Evolutionary conservation across 306 rosid species (phyloP).

Genomic region (Argentina anserina): DNA sequence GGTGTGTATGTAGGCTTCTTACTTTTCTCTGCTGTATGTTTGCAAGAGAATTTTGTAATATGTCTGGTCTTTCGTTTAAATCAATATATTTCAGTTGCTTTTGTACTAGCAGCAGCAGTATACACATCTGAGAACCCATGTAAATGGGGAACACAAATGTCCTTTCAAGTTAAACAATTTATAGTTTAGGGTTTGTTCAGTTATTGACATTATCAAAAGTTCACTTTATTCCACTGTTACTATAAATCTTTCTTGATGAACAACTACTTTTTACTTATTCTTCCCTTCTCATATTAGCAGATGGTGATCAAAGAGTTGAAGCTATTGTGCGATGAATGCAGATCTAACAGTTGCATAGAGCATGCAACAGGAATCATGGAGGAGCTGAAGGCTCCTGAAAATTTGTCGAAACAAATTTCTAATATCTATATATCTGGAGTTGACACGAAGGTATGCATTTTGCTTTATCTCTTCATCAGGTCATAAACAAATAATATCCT

Average conservation of each 20-base stretch:
- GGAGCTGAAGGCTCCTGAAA: constrained; percentile 53
- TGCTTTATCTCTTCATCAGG: background rate
- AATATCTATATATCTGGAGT: constrained; percentile 35
- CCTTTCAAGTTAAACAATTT: background rate
- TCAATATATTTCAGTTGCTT: background rate
- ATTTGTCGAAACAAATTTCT: constrained; percentile 45
- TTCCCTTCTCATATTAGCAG: constrained; percentile 17
- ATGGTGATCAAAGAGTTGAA: constrained; percentile 43
- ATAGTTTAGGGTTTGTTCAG: no score
- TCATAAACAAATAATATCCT: background rate
- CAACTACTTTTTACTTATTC: background rate
- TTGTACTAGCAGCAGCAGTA: background rate
- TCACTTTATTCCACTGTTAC: no score
- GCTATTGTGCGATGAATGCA: constrained; percentile 40
- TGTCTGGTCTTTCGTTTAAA: background rate
- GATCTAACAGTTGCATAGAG: constrained; percentile 54
- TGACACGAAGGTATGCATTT: constrained; percentile 37
- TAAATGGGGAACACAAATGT: background rate
- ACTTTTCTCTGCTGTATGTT: background rate
- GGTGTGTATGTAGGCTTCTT: constrained; percentile 22
- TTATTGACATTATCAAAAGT: background rate
- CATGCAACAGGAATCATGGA: constrained; percentile 56
- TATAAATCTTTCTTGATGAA: no score
- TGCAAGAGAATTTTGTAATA: background rate
- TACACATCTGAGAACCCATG: background rate